phyloP scores from a whole-genome alignment of 1,284 basidiomycete species.

The Ceratobasidium papillatum region DNA sequence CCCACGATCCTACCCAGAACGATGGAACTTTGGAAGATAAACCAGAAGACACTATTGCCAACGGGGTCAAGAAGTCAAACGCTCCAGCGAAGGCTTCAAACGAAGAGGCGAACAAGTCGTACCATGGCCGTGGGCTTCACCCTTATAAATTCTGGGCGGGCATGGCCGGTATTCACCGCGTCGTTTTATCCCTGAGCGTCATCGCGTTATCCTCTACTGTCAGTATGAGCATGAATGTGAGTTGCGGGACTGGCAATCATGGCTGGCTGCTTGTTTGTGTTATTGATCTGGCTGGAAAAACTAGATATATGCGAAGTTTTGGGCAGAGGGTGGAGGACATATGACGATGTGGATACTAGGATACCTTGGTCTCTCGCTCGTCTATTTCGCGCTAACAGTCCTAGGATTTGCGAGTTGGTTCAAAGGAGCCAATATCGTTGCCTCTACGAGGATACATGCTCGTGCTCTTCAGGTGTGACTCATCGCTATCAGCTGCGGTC shows the following conservation, averaged over 20 bases:
- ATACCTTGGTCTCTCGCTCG: slow-evolving; percentile 46
- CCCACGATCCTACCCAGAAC: not conserved
- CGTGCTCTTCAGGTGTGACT: slow-evolving; percentile 1
- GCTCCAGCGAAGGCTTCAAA: slow-evolving; percentile 22
- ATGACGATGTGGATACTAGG: slow-evolving; percentile 44
- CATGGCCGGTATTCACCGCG: not conserved
- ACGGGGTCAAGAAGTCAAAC: not conserved
- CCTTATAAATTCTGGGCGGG: slow-evolving; percentile 34
- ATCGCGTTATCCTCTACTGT: not conserved
- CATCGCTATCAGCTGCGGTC: not conserved
- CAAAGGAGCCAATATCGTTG: not conserved
- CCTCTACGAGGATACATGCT: not conserved
- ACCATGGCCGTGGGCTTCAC: slow-evolving; percentile 7
- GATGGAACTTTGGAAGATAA: not conserved
- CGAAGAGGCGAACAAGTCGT: slow-evolving; percentile 33
- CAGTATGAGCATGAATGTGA: slow-evolving; percentile 6
- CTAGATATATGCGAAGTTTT: slow-evolving; percentile 41
- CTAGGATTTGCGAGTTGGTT: slow-evolving; percentile 43
- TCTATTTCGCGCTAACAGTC: slow-evolving; percentile 39
- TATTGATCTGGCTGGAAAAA: not conserved
- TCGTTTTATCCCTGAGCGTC: slow-evolving; percentile 1
- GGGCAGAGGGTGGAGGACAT: slow-evolving; percentile 37
- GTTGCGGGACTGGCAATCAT: not conserved
- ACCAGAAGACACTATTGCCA: not conserved
- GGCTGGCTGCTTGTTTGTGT: no score